Evolutionary conservation across 352 stramenopile species (phyloP), one percentile per base, ranked within the genome.

Genomic region (Phytophthora idaei): DNA sequence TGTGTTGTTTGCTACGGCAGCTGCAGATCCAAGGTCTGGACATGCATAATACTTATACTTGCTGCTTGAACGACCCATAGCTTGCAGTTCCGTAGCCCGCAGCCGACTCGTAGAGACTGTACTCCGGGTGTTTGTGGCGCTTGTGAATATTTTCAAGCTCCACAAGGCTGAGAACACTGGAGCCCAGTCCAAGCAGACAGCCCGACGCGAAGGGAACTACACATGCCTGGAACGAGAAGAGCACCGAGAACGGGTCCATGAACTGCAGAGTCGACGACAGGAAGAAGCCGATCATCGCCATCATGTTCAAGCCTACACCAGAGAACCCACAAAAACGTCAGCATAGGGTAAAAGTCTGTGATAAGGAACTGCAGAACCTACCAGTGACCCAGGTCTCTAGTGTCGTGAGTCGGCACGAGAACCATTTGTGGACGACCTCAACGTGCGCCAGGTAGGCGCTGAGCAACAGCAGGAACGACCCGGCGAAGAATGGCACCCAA

Each of bases 351-450:
- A 57, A 41, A 45, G 15, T 41, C 27, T 55, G 41, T 39, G 42
- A 47, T 50, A n/a, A 36, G 10, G 50, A 45, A n/a, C 3, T 27
- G 17, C 2, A 48, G 31, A 56, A 79, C 74, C 41, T 61, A 87
- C 78, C 76, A 36, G 78, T 87, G 37, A 87, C 67, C 71, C 71
- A 78, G 10, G 73, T 77, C 55, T 80, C 70, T 31, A 76, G 73
- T 5, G 78, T 90, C 21, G 79, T 85, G 46, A 92, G 79, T 2
- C 83, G 77, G 66, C 81, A 91, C 4, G 85, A 91, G 54, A 93
- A 89, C 87, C 87, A 95, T 31, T 89, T 80, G 62, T 95, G 87
- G 15, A 93, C 81, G 32, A 93, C 87, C 59, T 95, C 87, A 31
- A 95, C 87, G 51, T 95, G 85, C 47, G 78, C 77, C 52, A 95